phyloP scores from a whole-genome alignment of 805 yeast genomes.

The Kuraishia borneana region DNA sequence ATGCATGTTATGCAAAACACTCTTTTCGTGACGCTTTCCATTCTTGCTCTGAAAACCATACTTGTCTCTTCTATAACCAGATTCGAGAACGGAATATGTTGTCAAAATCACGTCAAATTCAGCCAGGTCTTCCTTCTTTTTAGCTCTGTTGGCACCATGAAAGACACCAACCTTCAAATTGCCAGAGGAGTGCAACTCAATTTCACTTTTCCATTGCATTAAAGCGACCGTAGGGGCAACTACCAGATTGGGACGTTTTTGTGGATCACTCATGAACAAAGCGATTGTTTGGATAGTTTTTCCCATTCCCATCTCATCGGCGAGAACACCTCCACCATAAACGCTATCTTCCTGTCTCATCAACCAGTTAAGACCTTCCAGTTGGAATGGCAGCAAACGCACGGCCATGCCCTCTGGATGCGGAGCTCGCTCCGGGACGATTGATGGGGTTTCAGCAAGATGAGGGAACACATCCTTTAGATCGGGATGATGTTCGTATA shows the following conservation, averaged over 20 bases:
- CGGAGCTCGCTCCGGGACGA: conserved; percentile 41
- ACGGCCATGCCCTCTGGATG: conserved; percentile 78
- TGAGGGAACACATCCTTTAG: conserved; percentile 61
- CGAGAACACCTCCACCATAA: conserved; percentile 84
- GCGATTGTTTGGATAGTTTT: conserved; percentile 96
- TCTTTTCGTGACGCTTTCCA: conserved; percentile 60
- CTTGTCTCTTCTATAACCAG: conserved; percentile 70
- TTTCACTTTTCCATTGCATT: conserved; percentile 96
- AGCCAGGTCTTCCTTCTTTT: conserved; percentile 40
- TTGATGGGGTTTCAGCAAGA: conserved; percentile 34
- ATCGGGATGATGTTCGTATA: conserved; percentile 73
- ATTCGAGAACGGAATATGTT: conserved; percentile 86
- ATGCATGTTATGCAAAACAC: conserved; percentile 60
- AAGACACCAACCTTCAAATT: conserved; percentile 56
- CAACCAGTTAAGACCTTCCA: conserved; percentile 91
- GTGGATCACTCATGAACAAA: conserved; percentile 57
- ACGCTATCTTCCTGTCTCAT: conserved; percentile 65
- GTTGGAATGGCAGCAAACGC: conserved; percentile 76
- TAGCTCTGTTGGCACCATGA: conserved; percentile 79
- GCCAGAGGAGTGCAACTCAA: conserved; percentile 72
- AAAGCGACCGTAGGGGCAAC: conserved; percentile 98
- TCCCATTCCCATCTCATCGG: conserved; percentile 99
- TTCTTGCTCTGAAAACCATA: conserved; percentile 74
- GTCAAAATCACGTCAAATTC: conserved; percentile 77
- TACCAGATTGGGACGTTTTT: conserved; percentile 70